Percentiles rank a stretch among this genome's conserved stretches.
Conservation (phyloP, 1,284 basidiomycete species). For the Ceratobasidium sp. region DNA sequence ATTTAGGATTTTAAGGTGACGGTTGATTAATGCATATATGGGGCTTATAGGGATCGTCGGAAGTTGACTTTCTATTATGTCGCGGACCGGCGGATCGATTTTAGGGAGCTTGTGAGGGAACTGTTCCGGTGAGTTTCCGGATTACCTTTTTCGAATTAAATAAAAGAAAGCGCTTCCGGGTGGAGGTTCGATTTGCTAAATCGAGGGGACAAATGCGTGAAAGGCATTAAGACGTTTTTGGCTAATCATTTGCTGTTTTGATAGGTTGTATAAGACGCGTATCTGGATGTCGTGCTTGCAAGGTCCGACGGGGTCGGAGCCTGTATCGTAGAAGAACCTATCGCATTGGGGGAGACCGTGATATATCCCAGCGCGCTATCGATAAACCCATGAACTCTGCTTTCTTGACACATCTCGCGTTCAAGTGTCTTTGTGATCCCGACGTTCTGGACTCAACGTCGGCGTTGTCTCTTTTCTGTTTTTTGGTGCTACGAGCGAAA, state of each 20-base stretch:
- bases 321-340: conserved; percentile 19
- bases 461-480: too few relatives aligned
- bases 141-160: conserved; percentile 1
- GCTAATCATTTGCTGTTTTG: not conserved
- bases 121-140: conserved; percentile 77
- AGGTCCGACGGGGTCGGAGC: conserved; percentile 47
- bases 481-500: conserved; percentile 1
- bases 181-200: not conserved
- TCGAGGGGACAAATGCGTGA: not conserved
- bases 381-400: too few relatives aligned
- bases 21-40: not conserved
- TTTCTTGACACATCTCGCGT: too few relatives aligned
- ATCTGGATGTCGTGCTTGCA: conserved; percentile 80
- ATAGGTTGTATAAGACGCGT: conserved; percentile 80
- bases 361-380: too few relatives aligned
- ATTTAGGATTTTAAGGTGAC: conserved; percentile 13
- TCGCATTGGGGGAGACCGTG: not conserved
- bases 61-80: conserved; percentile 99
- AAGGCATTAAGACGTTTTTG: not conserved
- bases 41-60: conserved; percentile 87
- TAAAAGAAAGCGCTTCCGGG: not conserved
- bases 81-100: conserved; percentile 96
- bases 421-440: too few relatives aligned
- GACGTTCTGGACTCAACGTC: too few relatives aligned
- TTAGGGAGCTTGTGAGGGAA: conserved; percentile 94